Conservation (phyloP, 176 grass and related monocot species). For the Juncus inflexus region DNA sequence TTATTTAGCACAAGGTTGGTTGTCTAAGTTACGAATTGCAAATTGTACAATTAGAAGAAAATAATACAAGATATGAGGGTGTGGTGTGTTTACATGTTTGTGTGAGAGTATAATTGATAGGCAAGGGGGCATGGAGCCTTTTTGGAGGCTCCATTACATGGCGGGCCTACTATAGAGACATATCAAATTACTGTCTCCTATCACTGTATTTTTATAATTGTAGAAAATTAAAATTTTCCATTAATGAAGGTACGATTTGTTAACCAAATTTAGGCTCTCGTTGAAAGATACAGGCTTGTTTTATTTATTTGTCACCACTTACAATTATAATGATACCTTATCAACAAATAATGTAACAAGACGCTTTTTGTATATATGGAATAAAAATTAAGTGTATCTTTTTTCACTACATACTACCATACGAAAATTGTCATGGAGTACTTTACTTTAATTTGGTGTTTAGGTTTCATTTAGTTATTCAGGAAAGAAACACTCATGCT, state of each 20-base stretch:
- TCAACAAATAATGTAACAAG: no score
- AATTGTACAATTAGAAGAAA: background rate
- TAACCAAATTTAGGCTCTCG: background rate
- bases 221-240: constrained; percentile 7
- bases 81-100: background rate
- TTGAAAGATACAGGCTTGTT: constrained; percentile 16
- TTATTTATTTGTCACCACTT: constrained; percentile 7
- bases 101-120: constrained; percentile 12
- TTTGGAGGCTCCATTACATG: constrained; percentile 20
- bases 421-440: no score
- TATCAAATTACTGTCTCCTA: constrained; percentile 27
- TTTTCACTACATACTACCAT: no score
- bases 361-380: no score
- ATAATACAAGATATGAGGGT: background rate
- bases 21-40: background rate
- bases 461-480: no score
- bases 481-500: no score
- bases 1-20: no score
- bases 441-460: no score
- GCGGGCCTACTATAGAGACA: constrained; percentile 20
- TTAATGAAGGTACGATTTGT: constrained; percentile 9
- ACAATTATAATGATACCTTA: no score
- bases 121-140: constrained; percentile 25
- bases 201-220: constrained; percentile 1
- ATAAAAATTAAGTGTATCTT: no score